A percentile compares a stretch with the other conserved stretches of the same genome.
phyloP scores from a whole-genome alignment of 2,329 filamentous ascomycete species.

The Coniochaeta sp. region DNA sequence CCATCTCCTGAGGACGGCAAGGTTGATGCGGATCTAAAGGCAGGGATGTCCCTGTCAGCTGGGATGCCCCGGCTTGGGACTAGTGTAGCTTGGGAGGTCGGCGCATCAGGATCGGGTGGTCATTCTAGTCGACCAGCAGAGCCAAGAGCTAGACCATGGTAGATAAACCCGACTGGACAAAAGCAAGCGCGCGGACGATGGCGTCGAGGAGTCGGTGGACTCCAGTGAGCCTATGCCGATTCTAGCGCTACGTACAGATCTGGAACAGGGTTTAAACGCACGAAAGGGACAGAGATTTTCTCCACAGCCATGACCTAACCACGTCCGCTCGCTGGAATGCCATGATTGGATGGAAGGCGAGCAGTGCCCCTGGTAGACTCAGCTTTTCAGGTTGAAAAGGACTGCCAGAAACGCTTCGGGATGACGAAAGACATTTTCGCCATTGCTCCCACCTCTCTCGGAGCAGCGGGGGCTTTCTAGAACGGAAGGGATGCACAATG shows the following conservation, averaged over 20 bases:
- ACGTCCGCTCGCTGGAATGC: not conserved
- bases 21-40: not conserved
- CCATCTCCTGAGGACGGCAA: not conserved
- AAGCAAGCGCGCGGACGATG: not conserved
- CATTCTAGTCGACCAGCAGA: not conserved
- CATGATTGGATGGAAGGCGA: not conserved
- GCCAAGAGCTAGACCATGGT: not conserved
- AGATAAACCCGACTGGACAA: not conserved
- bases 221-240: not conserved
- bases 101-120: not conserved
- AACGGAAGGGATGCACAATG: not conserved
- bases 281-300: not conserved
- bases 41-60: not conserved
- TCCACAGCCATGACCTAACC: not conserved
- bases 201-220: not conserved
- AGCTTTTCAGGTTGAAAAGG: not conserved
- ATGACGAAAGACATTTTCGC: not conserved
- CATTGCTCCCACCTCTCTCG: not conserved
- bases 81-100: not conserved
- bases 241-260: not conserved
- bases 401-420: not conserved
- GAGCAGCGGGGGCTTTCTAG: not conserved
- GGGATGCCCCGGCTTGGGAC: not conserved
- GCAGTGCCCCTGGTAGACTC: not conserved
- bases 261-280: not conserved